These are phyloP conservation scores for Antitrichia curtipendula DNA, from an alignment of 225 moss, liverwort and hornwort species.

Conservation along the genomic window DNA sequence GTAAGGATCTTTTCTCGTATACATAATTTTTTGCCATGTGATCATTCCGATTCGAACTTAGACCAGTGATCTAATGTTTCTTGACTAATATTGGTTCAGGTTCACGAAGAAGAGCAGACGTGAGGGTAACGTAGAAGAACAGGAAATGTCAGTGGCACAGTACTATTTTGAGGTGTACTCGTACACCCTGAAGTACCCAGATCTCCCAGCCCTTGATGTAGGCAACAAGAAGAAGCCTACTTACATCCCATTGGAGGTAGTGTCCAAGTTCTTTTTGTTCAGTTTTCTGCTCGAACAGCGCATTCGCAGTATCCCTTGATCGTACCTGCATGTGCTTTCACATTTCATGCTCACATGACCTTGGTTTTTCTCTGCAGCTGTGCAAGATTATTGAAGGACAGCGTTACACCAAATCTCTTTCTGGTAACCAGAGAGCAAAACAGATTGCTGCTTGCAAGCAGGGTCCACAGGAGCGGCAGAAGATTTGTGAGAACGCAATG, in stretches of 20 bases:
- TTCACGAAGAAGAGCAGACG: constrained; percentile 24
- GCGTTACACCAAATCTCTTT: constrained; percentile 52
- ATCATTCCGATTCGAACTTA: background rate
- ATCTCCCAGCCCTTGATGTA: constrained; percentile 36
- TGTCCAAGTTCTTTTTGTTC: background rate
- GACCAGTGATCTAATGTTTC: background rate
- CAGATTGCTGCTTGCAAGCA: constrained; percentile 64
- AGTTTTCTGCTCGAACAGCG: background rate
- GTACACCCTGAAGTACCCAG: constrained; percentile 17
- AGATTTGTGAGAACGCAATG: constrained; percentile 52
- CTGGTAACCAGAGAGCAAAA: constrained; percentile 33
- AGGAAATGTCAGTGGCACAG: constrained; percentile 23
- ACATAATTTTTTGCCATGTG: background rate
- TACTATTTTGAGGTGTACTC: constrained; percentile 38
- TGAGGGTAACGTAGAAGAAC: constrained; percentile 16
- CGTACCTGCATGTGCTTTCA: background rate
- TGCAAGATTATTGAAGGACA: constrained; percentile 65
- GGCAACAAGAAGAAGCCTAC: constrained; percentile 43
- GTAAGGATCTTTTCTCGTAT: background rate
- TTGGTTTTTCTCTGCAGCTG: constrained; percentile 19
- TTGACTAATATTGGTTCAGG: background rate
- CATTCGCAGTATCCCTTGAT: background rate
- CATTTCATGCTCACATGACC: background rate
- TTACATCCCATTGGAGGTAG: constrained; percentile 37
- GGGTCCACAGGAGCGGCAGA: constrained; percentile 38